These are phyloP conservation scores for Scheffersomyces segobiensis DNA, from an alignment of 1,139 yeast genomes.

Conservation along the genomic window DNA sequence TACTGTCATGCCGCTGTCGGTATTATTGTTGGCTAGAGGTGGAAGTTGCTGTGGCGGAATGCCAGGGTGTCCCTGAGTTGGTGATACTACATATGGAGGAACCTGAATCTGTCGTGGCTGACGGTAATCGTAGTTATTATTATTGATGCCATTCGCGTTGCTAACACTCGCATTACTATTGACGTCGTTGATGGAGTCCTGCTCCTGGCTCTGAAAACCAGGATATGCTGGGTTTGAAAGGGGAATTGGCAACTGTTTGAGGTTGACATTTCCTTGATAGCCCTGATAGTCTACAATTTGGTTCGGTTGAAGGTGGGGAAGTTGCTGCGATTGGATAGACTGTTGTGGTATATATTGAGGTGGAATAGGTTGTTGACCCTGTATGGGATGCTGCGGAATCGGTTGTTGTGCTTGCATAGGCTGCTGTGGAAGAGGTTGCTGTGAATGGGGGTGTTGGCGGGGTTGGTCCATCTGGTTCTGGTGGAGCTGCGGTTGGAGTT, in stretches of 20 bases:
- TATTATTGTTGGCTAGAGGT: not conserved
- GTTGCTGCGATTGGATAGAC: not conserved
- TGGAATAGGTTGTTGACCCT: too few species aligned
- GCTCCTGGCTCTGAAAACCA: not conserved
- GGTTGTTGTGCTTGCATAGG: not conserved
- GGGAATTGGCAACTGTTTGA: not conserved
- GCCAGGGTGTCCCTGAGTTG: not conserved
- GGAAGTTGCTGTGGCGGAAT: not conserved
- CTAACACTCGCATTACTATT: not conserved
- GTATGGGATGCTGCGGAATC: conserved; percentile 1
- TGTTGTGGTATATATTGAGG: conserved; percentile 4
- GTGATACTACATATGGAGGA: not conserved
- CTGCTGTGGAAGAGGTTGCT: conserved; percentile 3
- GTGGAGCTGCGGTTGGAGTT: conserved; percentile 3
- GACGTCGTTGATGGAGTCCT: not conserved
- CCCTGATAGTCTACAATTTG: not conserved
- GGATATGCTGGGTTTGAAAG: not conserved
- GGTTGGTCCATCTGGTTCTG: not conserved
- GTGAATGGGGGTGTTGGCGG: conserved; percentile 1
- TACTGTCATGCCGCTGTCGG: not conserved
- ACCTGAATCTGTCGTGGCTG: not conserved
- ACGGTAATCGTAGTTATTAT: not conserved
- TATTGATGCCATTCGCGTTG: not conserved
- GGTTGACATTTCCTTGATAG: not conserved
- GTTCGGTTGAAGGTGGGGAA: not conserved